Base-by-base conservation (phyloP, 2,329 filamentous ascomycete species). In the Calonectria hawksworthii region DNA sequence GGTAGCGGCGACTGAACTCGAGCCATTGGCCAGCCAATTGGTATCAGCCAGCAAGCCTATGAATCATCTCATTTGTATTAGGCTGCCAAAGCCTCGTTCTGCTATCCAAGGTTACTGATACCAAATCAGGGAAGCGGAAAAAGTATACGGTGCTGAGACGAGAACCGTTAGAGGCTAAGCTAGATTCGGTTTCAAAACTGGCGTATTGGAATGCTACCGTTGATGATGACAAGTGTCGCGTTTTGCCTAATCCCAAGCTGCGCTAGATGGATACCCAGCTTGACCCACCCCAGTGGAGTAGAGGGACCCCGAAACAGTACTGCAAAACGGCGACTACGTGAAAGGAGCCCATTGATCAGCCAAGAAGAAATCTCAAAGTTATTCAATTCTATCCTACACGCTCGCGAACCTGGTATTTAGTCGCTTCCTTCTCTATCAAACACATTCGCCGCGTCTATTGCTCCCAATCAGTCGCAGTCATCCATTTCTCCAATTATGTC, bases 401-500 rank as follows among this genome's bases (percentile, higher is more conserved):
- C 32, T 41, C 36, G 14, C 56, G 6, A 61, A 36, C 14, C 23
- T 21, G 28, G n/a, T 47, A 61, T 61, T 26, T 38, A 28, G 16
- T 18, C 14, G 32, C 34, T 30, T 18, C 14, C 56, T 3, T n/a
- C 56, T 63, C 56, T 63, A 63, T 26, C 36, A 36, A 63, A 63
- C 34, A 38, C n/a, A n/a, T 34, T 38, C 34, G 18, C 36, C 23
- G 23, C 16, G 30, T 64, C 38, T 41, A 47, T 47, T 50, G 61
- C 18, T 50, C 32, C 44, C 38, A 47, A 47, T 51, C 47, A 68
- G n/a, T 68, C 51, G 41, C 41, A 23, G 28, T 52, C 51, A 28
- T 54, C 50, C 65, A 68, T 64, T 28, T 63, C 41, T 54, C 83
- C 83, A 64, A 84, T 84, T 1, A 86, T 81, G 59, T 85, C 82